Evolutionary conservation across 441 rosid genomes (phyloP).

Genomic region (Adansonia rubrostipa): DNA sequence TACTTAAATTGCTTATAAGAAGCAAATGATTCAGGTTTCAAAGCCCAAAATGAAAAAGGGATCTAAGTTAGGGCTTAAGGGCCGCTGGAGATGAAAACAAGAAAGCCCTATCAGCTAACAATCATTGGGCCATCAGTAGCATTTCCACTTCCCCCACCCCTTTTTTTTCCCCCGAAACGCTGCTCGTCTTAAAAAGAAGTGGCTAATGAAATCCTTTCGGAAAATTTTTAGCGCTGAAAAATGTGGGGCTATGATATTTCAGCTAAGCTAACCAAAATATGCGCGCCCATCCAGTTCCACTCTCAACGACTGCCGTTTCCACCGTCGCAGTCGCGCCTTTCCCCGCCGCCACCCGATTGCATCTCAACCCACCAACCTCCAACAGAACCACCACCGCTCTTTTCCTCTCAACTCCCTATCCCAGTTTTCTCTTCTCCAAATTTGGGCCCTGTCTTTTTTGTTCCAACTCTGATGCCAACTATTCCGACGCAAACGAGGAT

Average conservation of each 20-base stretch:
- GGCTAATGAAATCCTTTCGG: background rate
- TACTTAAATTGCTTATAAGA: too few species aligned
- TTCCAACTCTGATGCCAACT: background rate
- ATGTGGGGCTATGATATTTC: conserved; percentile 20
- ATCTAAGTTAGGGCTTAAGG: background rate
- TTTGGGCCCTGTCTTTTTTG: conserved; percentile 5
- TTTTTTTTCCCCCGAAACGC: background rate
- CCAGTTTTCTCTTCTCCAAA: conserved; percentile 2
- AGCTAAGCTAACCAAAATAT: conserved; percentile 20
- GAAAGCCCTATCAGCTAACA: background rate
- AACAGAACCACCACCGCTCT: background rate
- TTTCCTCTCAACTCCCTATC: conserved; percentile 11
- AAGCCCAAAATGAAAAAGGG: background rate
- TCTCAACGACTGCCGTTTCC: background rate
- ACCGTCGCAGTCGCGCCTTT: background rate
- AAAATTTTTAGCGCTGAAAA: background rate
- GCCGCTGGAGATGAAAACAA: background rate
- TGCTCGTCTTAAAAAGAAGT: background rate
- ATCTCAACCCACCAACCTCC: background rate
- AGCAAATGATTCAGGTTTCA: background rate
- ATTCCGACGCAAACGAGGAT: conserved; percentile 5
- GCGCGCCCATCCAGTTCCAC: conserved; percentile 7
- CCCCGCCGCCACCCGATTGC: background rate
- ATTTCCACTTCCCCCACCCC: too few species aligned
- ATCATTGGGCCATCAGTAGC: background rate